Conservation (phyloP, 768 basidiomycete species). For the Tubosaeta sp. region DNA sequence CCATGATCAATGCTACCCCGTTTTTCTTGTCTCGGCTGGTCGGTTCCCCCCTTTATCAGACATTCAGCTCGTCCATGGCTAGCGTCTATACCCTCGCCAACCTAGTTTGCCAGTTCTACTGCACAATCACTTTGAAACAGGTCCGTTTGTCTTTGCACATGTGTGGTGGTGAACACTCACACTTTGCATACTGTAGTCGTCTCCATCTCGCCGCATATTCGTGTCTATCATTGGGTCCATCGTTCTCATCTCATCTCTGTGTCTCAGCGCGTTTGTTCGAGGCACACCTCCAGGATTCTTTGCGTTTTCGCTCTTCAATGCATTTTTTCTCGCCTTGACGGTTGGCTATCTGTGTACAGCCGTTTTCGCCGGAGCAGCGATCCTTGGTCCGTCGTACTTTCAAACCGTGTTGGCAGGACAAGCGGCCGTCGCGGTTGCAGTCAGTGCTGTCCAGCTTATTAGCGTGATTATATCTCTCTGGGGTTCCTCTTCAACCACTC, state of each 20-base stretch:
- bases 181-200: slow-evolving; percentile 39
- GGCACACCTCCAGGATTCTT: slow-evolving; percentile 56
- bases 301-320: slow-evolving; percentile 59
- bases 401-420: slow-evolving; percentile 81
- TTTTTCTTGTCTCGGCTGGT: slow-evolving; percentile 72
- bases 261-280: slow-evolving; percentile 60
- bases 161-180: slow-evolving; percentile 3
- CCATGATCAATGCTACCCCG: slow-evolving; percentile 80
- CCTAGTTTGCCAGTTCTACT: slow-evolving; percentile 69
- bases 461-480: slow-evolving; percentile 58
- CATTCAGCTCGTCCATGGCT: slow-evolving; percentile 66
- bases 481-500: slow-evolving; percentile 33
- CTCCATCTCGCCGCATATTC: slow-evolving; percentile 56
- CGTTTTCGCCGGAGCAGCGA: slow-evolving; percentile 72
- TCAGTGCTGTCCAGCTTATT: slow-evolving; percentile 71
- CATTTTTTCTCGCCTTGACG: slow-evolving; percentile 52
- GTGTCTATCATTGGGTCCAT: slow-evolving; percentile 47
- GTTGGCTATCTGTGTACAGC: slow-evolving; percentile 78
- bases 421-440: slow-evolving; percentile 78
- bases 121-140: slow-evolving; percentile 63
- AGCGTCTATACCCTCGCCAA: slow-evolving; percentile 60
- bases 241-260: slow-evolving; percentile 53
- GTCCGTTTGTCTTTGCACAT: slow-evolving; percentile 35
- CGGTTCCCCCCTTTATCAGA: slow-evolving; percentile 50
- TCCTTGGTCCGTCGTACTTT: slow-evolving; percentile 70